Percentiles rank a stretch among this genome's conserved stretches.
Conservation (phyloP, 768 basidiomycete species). For the Auricularia sp. region DNA sequence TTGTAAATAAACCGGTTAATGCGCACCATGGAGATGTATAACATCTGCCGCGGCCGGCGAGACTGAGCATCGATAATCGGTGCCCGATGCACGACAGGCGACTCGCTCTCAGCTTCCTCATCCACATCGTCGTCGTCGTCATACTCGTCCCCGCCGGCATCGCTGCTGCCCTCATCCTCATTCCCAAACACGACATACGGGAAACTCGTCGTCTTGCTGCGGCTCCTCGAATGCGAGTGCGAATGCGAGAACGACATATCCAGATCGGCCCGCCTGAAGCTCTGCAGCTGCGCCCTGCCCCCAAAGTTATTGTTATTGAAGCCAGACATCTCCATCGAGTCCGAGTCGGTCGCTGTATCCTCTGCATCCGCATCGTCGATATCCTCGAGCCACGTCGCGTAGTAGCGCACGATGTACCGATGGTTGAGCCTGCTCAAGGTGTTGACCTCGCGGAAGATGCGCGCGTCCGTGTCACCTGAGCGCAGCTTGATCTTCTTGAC, state of each 20-base stretch:
- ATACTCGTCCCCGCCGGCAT: constrained; percentile 33
- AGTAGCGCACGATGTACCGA: constrained; percentile 85
- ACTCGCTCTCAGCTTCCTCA: constrained; percentile 18
- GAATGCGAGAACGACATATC: background rate
- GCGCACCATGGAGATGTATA: constrained; percentile 91
- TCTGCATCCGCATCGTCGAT: constrained; percentile 27
- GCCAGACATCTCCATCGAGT: background rate
- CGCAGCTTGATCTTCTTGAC: constrained; percentile 86
- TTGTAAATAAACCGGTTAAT: constrained; percentile 4
- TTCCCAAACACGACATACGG: constrained; percentile 14
- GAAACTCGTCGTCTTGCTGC: background rate
- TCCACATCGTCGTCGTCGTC: constrained; percentile 22
- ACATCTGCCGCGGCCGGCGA: constrained; percentile 33
- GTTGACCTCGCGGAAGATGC: constrained; percentile 86
- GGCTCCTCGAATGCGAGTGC: background rate
- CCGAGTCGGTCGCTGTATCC: background rate
- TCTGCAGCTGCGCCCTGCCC: background rate
- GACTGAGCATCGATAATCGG: background rate
- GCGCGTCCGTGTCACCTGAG: constrained; percentile 67
- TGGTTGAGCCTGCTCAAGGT: constrained; percentile 82
- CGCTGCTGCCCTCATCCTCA: constrained; percentile 29
- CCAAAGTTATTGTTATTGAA: too few relatives aligned
- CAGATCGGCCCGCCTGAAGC: background rate
- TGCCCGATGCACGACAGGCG: background rate
- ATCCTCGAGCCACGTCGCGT: constrained; percentile 82